Percentiles rank a stretch among this genome's conserved stretches.
phyloP scores from a whole-genome alignment of 768 basidiomycete genomes.

The Lactarius tabidus region DNA sequence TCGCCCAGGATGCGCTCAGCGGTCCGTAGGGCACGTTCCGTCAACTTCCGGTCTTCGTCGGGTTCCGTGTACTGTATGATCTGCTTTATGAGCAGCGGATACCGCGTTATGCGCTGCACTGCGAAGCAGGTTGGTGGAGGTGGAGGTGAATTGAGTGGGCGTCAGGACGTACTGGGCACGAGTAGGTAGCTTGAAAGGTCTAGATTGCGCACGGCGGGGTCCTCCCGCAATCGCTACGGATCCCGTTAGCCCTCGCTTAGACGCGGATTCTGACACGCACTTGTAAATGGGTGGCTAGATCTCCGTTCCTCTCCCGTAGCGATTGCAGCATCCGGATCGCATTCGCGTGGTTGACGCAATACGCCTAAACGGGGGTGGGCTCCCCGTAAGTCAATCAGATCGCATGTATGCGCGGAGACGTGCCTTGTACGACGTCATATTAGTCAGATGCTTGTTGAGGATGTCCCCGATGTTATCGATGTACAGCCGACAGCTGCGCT shows the following conservation, averaged over 20 bases:
- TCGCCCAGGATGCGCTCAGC: slow-evolving; percentile 70
- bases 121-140: background rate
- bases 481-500: slow-evolving; percentile 89
- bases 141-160: background rate
- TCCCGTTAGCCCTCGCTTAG: slow-evolving; percentile 9
- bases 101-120: slow-evolving; percentile 97
- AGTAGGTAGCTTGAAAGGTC: slow-evolving; percentile 90
- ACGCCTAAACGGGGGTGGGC: slow-evolving; percentile 49
- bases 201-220: slow-evolving; percentile 71
- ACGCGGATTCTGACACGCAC: slow-evolving; percentile 34
- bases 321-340: slow-evolving; percentile 76
- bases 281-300: slow-evolving; percentile 62
- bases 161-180: slow-evolving; percentile 68
- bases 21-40: slow-evolving; percentile 52
- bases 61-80: slow-evolving; percentile 77
- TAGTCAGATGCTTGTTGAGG: slow-evolving; percentile 64
- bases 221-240: slow-evolving; percentile 65
- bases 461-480: slow-evolving; percentile 87
- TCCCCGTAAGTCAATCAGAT: background rate
- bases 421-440: slow-evolving; percentile 80
- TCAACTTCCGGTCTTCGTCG: slow-evolving; percentile 54
- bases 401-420: slow-evolving; percentile 24
- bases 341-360: slow-evolving; percentile 83
- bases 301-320: slow-evolving; percentile 61
- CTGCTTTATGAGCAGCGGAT: slow-evolving; percentile 86